Base-by-base conservation (phyloP, 306 rosid species). In the Dalbergia cochinchinensis region DNA sequence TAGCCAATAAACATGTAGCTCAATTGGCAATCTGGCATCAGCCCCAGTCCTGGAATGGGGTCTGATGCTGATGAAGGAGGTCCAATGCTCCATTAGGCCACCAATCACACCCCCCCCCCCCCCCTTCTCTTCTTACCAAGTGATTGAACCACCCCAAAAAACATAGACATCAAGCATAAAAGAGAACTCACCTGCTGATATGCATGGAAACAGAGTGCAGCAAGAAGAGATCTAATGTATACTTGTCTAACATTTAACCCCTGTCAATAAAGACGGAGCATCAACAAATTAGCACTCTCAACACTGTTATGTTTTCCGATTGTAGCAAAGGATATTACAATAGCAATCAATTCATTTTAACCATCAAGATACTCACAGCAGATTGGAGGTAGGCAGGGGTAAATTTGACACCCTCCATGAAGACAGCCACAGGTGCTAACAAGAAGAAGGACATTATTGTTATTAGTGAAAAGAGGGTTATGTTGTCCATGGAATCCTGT, bases 181-280 rank as follows among this genome's bases (percentile, higher is more conserved):
- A 78, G 41, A 68, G 34, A 80, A 67, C 90, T 83, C 74, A 93
- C 99, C 89, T 96, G 99, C 79, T 96, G 99, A 85, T 96, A 96
- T 22, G 99, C 99, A 78, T 96, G 99, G 91, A 93, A 96, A 84
- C 94, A 89, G 74, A 96, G 94, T 69, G 99, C 99, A 85, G 99
- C 98, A 66, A 96, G 48, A 81, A 96, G 88, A 71, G 99, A 87
- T 88, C 99, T 87, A 47, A 60, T 77, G 86, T 80, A 90, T 47
- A 96, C 3, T 88, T 90, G 97, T 14, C 86, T 87, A 62, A 96
- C 85, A 77, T 89, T 84, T 76, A 96, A 75, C 10, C 99, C 98
- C 99, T 96, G 96, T 70, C 41, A 80, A n/a, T 44, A 64, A 60
- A 82, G 44, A 58, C 42, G 62, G 50, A 19, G 65, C 19, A 11